Conservation (phyloP, 2,329 filamentous ascomycete genomes). For the Curvularia lunata region DNA sequence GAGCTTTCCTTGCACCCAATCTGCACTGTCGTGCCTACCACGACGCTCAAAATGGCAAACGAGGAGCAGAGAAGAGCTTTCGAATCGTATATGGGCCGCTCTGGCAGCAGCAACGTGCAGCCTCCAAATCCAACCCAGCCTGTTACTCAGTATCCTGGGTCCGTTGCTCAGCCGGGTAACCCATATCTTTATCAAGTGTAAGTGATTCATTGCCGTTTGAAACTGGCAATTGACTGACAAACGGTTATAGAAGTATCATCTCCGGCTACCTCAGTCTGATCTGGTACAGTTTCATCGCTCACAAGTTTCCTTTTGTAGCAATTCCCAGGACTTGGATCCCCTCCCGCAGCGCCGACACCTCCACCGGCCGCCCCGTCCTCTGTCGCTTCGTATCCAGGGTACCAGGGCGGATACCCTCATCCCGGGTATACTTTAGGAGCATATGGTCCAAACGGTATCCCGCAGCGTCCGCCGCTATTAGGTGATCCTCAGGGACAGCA, state of each 20-base stretch:
- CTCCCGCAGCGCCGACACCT: conserved; percentile 38
- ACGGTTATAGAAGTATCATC: conserved; percentile 15
- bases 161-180: conserved; percentile 23
- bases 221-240: conserved; percentile 14
- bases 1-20: conserved; percentile 17
- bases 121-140: conserved; percentile 22
- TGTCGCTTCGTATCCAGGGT: conserved; percentile 25
- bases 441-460: conserved; percentile 20
- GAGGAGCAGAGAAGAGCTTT: conserved; percentile 42
- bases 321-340: conserved; percentile 28
- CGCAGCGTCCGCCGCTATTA: conserved; percentile 28
- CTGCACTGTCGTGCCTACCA: conserved; percentile 25
- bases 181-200: conserved; percentile 40
- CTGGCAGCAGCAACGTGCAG: conserved; percentile 6
- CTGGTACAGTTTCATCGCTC: conserved; percentile 7
- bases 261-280: background rate
- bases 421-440: conserved; percentile 16
- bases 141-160: conserved; percentile 28
- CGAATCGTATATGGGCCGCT: conserved; percentile 39
- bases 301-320: conserved; percentile 23
- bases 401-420: conserved; percentile 23
- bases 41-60: conserved; percentile 29
- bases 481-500: conserved; percentile 20
- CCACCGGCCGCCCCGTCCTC: conserved; percentile 32
- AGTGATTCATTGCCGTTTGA: conserved; percentile 10